Evolutionary conservation across 2,329 filamentous ascomycete species (phyloP).

Genomic region (Ceratocystis albifundus): DNA sequence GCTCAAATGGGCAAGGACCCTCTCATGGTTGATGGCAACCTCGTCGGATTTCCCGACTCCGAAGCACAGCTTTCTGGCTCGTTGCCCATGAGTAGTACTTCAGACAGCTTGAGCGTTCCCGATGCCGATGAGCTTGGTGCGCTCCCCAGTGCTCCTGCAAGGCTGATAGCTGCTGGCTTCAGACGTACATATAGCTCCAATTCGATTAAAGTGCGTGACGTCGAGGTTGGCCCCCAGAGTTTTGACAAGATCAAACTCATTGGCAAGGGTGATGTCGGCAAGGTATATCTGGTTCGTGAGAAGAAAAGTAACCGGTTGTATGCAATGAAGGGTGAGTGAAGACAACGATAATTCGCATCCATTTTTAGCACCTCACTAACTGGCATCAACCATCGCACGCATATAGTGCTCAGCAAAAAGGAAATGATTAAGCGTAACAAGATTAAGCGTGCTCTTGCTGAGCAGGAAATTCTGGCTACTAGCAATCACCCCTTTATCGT

Average conservation of each 20-base stretch:
- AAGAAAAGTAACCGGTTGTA: slow-evolving; percentile 95
- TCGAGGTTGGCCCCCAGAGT: slow-evolving; percentile 87
- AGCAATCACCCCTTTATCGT: slow-evolving; percentile 99
- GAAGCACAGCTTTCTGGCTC: slow-evolving; percentile 27
- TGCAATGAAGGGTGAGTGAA: slow-evolving; percentile 83
- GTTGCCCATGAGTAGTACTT: slow-evolving; percentile 26
- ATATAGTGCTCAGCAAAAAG: slow-evolving; percentile 88
- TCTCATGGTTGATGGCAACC: slow-evolving; percentile 38
- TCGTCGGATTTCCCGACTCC: slow-evolving; percentile 38
- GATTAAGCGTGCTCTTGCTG: slow-evolving; percentile 94
- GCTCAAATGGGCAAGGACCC: slow-evolving; percentile 80
- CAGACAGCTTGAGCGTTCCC: slow-evolving; percentile 33
- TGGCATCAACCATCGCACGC: neutral
- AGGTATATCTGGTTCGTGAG: slow-evolving; percentile 93
- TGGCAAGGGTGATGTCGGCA: slow-evolving; percentile 95
- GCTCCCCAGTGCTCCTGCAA: slow-evolving; percentile 55
- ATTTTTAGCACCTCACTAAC: slow-evolving; percentile 30
- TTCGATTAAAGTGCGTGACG: slow-evolving; percentile 95
- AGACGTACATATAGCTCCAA: slow-evolving; percentile 96
- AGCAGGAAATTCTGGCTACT: slow-evolving; percentile 95
- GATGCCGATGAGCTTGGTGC: slow-evolving; percentile 45
- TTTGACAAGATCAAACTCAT: slow-evolving; percentile 99
- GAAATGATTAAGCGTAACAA: slow-evolving; percentile 99
- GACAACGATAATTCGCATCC: neutral
- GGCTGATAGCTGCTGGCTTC: slow-evolving; percentile 59